phyloP scores from a whole-genome alignment of 2,329 filamentous ascomycete genomes.

The Plenodomus biglobosus region DNA sequence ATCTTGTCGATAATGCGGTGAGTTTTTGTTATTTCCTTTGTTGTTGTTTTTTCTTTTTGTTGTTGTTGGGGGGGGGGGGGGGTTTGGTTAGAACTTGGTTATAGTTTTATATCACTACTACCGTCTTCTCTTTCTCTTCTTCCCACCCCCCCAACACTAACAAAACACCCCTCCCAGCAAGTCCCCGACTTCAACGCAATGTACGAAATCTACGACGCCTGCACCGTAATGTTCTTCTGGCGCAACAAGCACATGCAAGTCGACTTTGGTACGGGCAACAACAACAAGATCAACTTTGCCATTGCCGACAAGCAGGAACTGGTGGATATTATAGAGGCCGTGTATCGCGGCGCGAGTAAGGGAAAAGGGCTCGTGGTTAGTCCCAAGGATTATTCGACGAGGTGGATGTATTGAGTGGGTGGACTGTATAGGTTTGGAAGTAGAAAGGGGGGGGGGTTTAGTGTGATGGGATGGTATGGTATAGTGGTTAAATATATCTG shows the following conservation, averaged over 20 bases:
- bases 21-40: neutral
- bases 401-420: constrained; percentile 52
- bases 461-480: neutral
- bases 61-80: no score
- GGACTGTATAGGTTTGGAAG: neutral
- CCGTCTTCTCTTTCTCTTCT: neutral
- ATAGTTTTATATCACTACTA: no score
- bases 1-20: constrained; percentile 74
- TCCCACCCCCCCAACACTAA: neutral
- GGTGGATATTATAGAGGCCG: constrained; percentile 96
- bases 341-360: constrained; percentile 94
- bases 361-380: constrained; percentile 90
- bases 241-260: constrained; percentile 48
- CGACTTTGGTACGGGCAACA: constrained; percentile 75
- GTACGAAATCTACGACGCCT: constrained; percentile 85
- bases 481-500: neutral
- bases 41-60: no score
- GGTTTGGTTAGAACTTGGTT: no score
- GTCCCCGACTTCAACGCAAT: constrained; percentile 90
- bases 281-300: constrained; percentile 94
- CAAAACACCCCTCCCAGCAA: constrained; percentile 1
- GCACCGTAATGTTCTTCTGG: constrained; percentile 94
- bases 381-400: constrained; percentile 76
- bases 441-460: neutral
- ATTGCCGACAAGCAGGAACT: constrained; percentile 94